Conservation (phyloP, 768 basidiomycete genomes). For the Mrakia hoshinonis region DNA sequence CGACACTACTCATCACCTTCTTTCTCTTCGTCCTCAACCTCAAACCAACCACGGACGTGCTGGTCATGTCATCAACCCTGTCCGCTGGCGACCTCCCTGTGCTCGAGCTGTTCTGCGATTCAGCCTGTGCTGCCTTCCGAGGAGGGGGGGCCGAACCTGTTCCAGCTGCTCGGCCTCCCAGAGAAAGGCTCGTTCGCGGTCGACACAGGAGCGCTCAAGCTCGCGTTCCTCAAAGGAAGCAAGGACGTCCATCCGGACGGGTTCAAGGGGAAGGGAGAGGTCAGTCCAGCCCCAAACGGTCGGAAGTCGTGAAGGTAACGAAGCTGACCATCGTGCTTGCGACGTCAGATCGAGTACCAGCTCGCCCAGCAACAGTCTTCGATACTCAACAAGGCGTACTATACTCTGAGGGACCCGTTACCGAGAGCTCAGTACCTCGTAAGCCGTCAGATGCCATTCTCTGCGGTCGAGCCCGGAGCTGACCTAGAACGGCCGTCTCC, state of each 20-base stretch:
- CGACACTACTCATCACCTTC: slow-evolving; percentile 5
- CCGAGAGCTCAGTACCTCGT: slow-evolving; percentile 69
- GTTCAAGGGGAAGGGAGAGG: slow-evolving; percentile 57
- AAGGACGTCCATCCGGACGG: slow-evolving; percentile 75
- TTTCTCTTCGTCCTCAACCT: background rate
- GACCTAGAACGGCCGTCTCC: background rate
- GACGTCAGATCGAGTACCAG: slow-evolving; percentile 22
- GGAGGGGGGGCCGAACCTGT: background rate
- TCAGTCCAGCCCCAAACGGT: background rate
- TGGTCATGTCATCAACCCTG: slow-evolving; percentile 8
- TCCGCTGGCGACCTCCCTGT: background rate
- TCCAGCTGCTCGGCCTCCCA: slow-evolving; percentile 11
- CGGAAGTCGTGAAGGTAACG: too few species aligned
- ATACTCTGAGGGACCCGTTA: slow-evolving; percentile 61
- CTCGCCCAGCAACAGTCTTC: slow-evolving; percentile 25
- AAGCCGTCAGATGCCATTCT: background rate
- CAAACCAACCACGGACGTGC: background rate
- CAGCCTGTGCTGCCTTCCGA: background rate
- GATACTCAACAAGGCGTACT: slow-evolving; percentile 64
- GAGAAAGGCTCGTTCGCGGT: slow-evolving; percentile 49
- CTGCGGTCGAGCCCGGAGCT: background rate
- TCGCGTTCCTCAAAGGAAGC: slow-evolving; percentile 63
- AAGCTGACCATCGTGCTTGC: background rate
- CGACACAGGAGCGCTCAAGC: slow-evolving; percentile 54
- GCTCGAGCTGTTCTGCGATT: slow-evolving; percentile 1